Conservation (phyloP, 306 rosid genomes). For the Crotalaria pallida region DNA sequence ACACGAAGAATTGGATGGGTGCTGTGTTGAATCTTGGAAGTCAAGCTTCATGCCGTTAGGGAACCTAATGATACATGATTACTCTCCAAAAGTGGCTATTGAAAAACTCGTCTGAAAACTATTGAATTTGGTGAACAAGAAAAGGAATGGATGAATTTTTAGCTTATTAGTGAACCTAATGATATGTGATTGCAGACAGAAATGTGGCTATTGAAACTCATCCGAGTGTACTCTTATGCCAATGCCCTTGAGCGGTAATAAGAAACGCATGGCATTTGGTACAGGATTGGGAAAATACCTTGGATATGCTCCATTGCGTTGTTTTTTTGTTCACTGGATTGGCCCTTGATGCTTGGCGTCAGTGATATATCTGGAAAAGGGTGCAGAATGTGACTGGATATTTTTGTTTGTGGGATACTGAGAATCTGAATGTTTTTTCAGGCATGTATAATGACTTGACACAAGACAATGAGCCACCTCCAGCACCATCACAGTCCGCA, state of each 20-base stretch:
- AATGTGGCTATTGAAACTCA: neutral
- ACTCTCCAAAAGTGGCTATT: conserved; percentile 11
- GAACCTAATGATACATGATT: conserved; percentile 6
- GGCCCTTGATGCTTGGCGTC: conserved; percentile 12
- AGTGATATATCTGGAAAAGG: conserved; percentile 16
- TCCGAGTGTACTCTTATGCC: neutral
- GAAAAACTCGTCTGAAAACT: too few relatives aligned
- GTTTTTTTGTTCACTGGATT: neutral
- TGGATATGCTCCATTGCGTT: conserved; percentile 5
- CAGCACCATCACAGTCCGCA: conserved; percentile 20
- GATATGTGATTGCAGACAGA: too few relatives aligned
- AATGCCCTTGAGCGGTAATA: neutral
- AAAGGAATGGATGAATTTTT: too few relatives aligned
- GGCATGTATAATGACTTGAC: conserved; percentile 39
- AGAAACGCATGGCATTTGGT: neutral
- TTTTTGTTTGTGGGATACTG: neutral
- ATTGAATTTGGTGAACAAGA: too few relatives aligned
- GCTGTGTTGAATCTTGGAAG: neutral
- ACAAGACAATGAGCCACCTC: conserved; percentile 34
- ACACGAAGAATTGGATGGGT: neutral
- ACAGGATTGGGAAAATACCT: neutral
- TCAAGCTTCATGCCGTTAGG: neutral
- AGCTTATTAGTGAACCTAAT: too few relatives aligned
- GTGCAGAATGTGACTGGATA: neutral
- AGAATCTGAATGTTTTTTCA: conserved; percentile 32